Evolutionary conservation across 495 filamentous ascomycete species (phyloP).

Genomic region (Penicillium bialowiezense): DNA sequence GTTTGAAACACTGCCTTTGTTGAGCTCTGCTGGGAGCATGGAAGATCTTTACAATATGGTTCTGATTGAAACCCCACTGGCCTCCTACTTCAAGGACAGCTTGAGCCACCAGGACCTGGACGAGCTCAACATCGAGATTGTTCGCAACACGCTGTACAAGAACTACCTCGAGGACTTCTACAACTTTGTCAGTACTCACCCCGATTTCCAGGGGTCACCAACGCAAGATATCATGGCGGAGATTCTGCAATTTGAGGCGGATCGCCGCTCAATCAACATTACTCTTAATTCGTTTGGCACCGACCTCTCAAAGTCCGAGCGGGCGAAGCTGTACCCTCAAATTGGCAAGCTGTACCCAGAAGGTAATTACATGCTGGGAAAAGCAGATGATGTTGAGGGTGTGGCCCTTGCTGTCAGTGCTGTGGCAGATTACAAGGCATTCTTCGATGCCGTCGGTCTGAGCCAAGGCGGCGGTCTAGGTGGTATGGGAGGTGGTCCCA

Average conservation of each 20-base stretch:
- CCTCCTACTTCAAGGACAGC: constrained; percentile 94
- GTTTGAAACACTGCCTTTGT: constrained; percentile 98
- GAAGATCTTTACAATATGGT: constrained; percentile 99
- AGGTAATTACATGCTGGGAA: constrained; percentile 90
- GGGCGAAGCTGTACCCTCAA: constrained; percentile 92
- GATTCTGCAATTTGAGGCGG: constrained; percentile 94
- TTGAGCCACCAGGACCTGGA: constrained; percentile 94
- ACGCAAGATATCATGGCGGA: constrained; percentile 93
- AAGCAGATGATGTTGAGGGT: constrained; percentile 91
- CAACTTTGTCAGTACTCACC: constrained; percentile 80
- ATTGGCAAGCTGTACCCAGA: constrained; percentile 92
- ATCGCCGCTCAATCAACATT: constrained; percentile 96
- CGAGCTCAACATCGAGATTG: constrained; percentile 98
- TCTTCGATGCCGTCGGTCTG: constrained; percentile 90
- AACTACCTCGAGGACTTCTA: constrained; percentile 99
- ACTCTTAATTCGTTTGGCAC: constrained; percentile 98
- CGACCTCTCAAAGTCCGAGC: constrained; percentile 88
- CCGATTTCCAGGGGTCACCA: constrained; percentile 81
- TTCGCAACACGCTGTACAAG: constrained; percentile 98
- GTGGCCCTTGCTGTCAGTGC: constrained; percentile 91
- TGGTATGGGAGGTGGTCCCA: constrained; percentile 76
- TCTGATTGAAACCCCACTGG: constrained; percentile 91
- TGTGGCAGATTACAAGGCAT: constrained; percentile 84
- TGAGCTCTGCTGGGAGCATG: constrained; percentile 96
- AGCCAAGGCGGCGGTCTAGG: constrained; percentile 70